Percentiles rank a stretch among this genome's conserved stretches.
Evolutionary conservation across 139 green algal genomes (phyloP).

Genomic region (Chlorella sp.): DNA sequence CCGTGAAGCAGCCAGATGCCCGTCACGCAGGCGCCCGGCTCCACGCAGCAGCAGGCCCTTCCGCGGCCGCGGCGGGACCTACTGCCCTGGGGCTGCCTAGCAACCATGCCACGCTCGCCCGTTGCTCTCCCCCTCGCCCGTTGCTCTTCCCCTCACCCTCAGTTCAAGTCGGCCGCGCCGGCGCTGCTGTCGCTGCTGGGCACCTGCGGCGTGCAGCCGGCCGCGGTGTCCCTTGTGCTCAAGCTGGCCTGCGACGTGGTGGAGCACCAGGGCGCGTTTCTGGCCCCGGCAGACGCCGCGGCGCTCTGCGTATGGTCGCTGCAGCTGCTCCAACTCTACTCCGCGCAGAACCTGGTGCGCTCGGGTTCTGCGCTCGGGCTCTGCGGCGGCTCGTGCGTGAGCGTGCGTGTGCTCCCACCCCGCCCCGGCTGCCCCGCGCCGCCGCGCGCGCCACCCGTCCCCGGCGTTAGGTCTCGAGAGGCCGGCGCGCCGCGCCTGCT

Average conservation of each 20-base stretch:
- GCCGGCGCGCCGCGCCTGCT: slow-evolving; percentile 45
- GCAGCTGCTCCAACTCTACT: slow-evolving; percentile 62
- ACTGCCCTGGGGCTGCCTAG: too few species aligned
- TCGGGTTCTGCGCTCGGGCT: background rate
- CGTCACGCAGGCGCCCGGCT: too few species aligned
- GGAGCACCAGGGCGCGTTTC: slow-evolving; percentile 42
- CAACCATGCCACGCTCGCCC: too few species aligned
- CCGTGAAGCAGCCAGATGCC: too few species aligned
- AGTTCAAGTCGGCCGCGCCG: slow-evolving; percentile 18
- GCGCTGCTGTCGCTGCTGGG: slow-evolving; percentile 39
- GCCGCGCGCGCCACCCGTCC: too few species aligned
- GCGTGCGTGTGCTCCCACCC: too few species aligned
- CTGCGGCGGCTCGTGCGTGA: too few species aligned
- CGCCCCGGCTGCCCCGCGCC: too few species aligned
- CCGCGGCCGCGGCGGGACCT: too few species aligned
- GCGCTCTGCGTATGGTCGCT: slow-evolving; percentile 61
- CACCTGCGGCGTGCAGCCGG: slow-evolving; percentile 46
- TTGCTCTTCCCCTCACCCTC: background rate
- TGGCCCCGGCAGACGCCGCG: slow-evolving; percentile 19
- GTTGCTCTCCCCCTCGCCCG: too few species aligned
- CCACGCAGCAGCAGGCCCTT: too few species aligned
- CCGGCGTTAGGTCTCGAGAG: too few species aligned
- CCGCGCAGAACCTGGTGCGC: slow-evolving; percentile 40
- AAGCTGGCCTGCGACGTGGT: slow-evolving; percentile 81
- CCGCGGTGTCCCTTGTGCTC: slow-evolving; percentile 64